Evolutionary conservation across 1,284 basidiomycete genomes (phyloP).

Genomic region (Sporisorium reilianum): DNA sequence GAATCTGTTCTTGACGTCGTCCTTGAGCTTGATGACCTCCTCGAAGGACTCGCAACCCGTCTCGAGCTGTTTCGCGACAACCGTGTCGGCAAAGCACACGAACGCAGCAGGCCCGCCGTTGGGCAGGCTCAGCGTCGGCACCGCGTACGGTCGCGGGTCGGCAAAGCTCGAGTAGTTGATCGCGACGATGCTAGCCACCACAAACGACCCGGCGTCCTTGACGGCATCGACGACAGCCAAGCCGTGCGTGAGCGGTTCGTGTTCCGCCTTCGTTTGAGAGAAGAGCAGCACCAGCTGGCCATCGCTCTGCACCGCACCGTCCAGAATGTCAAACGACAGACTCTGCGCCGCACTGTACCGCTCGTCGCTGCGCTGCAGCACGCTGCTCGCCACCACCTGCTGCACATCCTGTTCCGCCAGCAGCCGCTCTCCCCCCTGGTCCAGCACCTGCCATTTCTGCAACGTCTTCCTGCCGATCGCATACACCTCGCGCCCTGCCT

Average conservation of each 20-base stretch:
- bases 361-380: constrained; percentile 46
- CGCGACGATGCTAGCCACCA: constrained; percentile 24
- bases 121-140: constrained; percentile 59
- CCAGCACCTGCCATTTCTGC: constrained; percentile 65
- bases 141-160: constrained; percentile 57
- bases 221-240: constrained; percentile 40
- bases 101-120: constrained; percentile 62
- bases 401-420: constrained; percentile 64
- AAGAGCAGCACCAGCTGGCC: constrained; percentile 53
- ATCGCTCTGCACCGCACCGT: constrained; percentile 42
- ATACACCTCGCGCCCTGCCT: constrained; percentile 48
- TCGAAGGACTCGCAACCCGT: constrained; percentile 59
- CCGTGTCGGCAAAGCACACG: constrained; percentile 57
- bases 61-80: constrained; percentile 54
- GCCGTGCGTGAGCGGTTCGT: constrained; percentile 46
- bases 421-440: constrained; percentile 56
- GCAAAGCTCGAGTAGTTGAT: constrained; percentile 41
- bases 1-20: constrained; percentile 64
- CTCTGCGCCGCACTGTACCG: constrained; percentile 54
- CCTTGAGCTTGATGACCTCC: constrained; percentile 68
- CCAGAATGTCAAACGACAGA: constrained; percentile 36
- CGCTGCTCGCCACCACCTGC: constrained; percentile 54
- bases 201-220: constrained; percentile 42
- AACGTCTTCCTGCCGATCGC: constrained; percentile 57
- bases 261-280: constrained; percentile 32